phyloP scores from a whole-genome alignment of 331 rosid genomes.

The Malus hybrid region DNA sequence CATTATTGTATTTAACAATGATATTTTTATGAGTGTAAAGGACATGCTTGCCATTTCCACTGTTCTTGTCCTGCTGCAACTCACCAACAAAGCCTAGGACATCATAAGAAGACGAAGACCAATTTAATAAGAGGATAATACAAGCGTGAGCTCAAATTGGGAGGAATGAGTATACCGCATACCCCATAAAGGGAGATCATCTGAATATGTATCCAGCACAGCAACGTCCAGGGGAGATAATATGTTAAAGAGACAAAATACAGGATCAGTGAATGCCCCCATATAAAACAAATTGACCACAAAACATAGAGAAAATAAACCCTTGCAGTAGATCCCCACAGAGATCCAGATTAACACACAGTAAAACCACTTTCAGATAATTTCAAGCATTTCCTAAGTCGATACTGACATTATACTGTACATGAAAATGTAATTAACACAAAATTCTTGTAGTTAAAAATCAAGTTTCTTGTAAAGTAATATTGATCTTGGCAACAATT shows the following conservation, averaged over 20 bases:
- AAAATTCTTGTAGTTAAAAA: too few relatives aligned
- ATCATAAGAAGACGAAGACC: slow-evolving; percentile 6
- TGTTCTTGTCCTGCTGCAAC: slow-evolving; percentile 64
- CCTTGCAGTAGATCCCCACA: neutral
- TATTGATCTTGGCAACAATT: too few relatives aligned
- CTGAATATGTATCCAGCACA: slow-evolving; percentile 49
- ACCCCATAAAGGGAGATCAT: slow-evolving; percentile 99
- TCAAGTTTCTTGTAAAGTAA: too few relatives aligned
- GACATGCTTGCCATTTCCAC: slow-evolving; percentile 76
- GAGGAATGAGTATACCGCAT: slow-evolving; percentile 29
- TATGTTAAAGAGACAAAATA: slow-evolving; percentile 18
- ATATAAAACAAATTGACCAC: neutral
- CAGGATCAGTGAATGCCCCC: slow-evolving; percentile 23
- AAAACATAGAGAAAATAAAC: neutral
- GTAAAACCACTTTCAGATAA: too few relatives aligned
- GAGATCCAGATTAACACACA: neutral
- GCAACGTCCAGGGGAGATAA: slow-evolving; percentile 31
- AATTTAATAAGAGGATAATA: slow-evolving; percentile 4
- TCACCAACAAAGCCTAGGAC: slow-evolving; percentile 89
- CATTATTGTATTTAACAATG: slow-evolving; percentile 65
- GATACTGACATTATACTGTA: too few relatives aligned
- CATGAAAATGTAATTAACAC: too few relatives aligned
- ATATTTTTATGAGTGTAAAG: slow-evolving; percentile 83
- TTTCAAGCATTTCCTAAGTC: too few relatives aligned
- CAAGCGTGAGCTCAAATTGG: neutral